A percentile compares a stretch with the other conserved stretches of the same genome.
Conservation (phyloP, 163 green algal species). For the Scenedesmus sp. region DNA sequence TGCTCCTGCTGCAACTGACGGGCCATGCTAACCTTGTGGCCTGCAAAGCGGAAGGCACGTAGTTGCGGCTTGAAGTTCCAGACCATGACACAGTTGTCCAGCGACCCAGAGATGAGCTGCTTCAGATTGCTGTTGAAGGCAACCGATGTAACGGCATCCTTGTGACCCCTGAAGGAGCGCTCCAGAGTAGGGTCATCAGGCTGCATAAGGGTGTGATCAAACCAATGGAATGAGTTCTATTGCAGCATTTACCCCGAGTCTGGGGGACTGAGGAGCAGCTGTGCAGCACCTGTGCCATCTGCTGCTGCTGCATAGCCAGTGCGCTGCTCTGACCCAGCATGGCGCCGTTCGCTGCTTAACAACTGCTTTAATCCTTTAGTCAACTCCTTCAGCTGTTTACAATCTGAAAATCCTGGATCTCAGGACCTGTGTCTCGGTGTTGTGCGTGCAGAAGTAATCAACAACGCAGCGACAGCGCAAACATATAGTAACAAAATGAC, state of each 20-base stretch:
- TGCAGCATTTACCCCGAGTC: no score
- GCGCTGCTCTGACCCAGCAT: not conserved
- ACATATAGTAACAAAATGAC: no score
- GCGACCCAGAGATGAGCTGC: conserved; percentile 85
- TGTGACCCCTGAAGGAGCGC: conserved; percentile 88
- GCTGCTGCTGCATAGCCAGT: conserved; percentile 17
- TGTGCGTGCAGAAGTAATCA: no score
- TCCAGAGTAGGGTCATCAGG: conserved; percentile 87
- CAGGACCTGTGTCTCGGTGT: no score
- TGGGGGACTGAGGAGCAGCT: not conserved
- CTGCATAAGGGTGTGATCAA: conserved; percentile 49
- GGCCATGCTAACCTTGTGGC: conserved; percentile 78
- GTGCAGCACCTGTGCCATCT: conserved; percentile 16
- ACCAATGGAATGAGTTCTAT: not conserved
- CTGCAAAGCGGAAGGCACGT: conserved; percentile 85
- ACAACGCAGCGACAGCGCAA: no score
- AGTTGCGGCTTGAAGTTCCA: conserved; percentile 94
- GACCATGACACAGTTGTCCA: conserved; percentile 90
- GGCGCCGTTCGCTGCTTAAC: not conserved
- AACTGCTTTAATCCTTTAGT: no score
- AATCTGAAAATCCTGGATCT: no score
- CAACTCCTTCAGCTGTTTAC: no score
- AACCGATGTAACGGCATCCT: conserved; percentile 83
- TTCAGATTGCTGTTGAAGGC: conserved; percentile 92
- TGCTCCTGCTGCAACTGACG: conserved; percentile 4